A percentile compares a stretch with the other conserved stretches of the same genome.
Conservation (phyloP, 441 rosid genomes). For the Pelargonium myrrhifolium region DNA sequence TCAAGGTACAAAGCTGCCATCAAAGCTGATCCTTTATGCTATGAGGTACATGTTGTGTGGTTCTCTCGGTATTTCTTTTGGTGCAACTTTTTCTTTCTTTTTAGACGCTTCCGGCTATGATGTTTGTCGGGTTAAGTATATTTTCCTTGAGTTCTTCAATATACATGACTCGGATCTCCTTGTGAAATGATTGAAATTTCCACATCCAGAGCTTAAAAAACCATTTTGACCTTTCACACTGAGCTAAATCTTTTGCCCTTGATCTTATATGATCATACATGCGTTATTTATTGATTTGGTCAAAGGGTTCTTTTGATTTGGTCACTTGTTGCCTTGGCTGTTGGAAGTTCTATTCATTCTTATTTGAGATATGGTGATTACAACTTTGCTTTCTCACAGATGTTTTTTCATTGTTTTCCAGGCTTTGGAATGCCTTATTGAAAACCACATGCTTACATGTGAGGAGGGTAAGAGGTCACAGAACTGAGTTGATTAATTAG, state of each 20-base stretch:
- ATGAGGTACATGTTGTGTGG: slow-evolving; percentile 52
- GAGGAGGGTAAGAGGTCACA: slow-evolving; percentile 57
- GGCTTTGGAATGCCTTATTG: slow-evolving; percentile 91
- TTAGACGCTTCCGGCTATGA: not conserved
- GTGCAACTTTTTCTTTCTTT: not conserved
- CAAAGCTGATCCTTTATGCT: slow-evolving; percentile 90
- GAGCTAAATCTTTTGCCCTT: not conserved
- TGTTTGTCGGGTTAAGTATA: not conserved
- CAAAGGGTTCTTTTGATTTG: not conserved
- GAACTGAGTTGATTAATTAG: slow-evolving; percentile 5
- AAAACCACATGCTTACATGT: slow-evolving; percentile 86
- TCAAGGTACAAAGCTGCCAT: slow-evolving; percentile 91
- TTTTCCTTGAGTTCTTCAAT: not conserved
- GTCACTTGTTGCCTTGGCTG: not conserved
- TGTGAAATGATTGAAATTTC: not conserved
- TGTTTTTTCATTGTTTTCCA: slow-evolving; percentile 28
- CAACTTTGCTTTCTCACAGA: slow-evolving; percentile 13
- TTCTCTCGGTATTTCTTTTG: slow-evolving; percentile 4
- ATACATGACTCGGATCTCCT: not conserved
- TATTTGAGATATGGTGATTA: not conserved
- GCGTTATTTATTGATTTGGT: not conserved
- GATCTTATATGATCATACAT: not conserved
- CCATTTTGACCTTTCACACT: not conserved
- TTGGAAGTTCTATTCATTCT: slow-evolving; percentile 3
- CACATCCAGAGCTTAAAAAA: not conserved